Conservation (phyloP, 2,329 filamentous ascomycete species). For the Karstenula rhodostoma region DNA sequence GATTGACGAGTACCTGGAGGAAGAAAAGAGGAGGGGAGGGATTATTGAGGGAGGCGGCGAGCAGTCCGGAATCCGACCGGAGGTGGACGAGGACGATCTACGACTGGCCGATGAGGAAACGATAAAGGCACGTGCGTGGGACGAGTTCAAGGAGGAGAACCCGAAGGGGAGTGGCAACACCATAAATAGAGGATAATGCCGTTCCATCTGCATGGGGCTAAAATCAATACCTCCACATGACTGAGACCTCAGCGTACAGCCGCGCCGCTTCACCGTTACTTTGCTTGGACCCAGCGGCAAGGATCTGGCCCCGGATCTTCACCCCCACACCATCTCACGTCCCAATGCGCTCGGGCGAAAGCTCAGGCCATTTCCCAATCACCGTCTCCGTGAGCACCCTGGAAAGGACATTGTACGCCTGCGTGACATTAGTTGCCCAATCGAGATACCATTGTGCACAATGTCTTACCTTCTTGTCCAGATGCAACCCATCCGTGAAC, state of each 20-base stretch:
- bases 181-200: constrained; percentile 72
- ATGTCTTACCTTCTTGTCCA: constrained; percentile 39
- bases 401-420: constrained; percentile 41
- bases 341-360: constrained; percentile 32
- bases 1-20: constrained; percentile 96
- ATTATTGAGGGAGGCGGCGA: constrained; percentile 92
- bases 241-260: neutral
- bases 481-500: constrained; percentile 51
- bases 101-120: constrained; percentile 90
- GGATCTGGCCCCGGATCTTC: constrained; percentile 1
- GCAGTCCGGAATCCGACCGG: constrained; percentile 70
- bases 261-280: neutral
- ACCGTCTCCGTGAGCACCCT: constrained; percentile 32
- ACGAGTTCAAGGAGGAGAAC: constrained; percentile 91
- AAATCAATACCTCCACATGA: constrained; percentile 3
- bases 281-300: neutral
- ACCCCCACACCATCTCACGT: neutral
- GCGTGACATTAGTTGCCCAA: neutral
- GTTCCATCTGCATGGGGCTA: neutral
- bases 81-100: constrained; percentile 87
- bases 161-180: constrained; percentile 85
- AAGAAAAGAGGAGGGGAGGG: constrained; percentile 82
- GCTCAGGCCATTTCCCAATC: constrained; percentile 41
- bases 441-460: neutral
- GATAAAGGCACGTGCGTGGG: constrained; percentile 93